Evolutionary conservation across 164 flowering plant species (phyloP).

Genomic region (Vitis vinifera): DNA sequence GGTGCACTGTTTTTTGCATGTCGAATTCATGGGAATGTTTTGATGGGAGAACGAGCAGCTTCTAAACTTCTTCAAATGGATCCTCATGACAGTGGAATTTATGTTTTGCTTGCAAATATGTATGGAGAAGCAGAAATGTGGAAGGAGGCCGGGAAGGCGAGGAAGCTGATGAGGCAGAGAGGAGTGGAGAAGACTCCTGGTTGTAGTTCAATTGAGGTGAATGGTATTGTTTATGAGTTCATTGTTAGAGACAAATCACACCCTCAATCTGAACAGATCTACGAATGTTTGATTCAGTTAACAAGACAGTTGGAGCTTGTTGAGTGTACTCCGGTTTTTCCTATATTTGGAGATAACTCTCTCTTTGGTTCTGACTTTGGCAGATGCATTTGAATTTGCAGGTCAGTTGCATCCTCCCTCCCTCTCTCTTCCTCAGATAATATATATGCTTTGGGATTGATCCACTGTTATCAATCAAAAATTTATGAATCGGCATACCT

Average conservation of each 20-base stretch:
- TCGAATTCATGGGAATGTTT: slow-evolving; percentile 50
- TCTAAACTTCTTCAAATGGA: slow-evolving; percentile 62
- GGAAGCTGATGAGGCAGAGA: slow-evolving; percentile 59
- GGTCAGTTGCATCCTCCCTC: slow-evolving; percentile 1
- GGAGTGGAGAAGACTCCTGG: slow-evolving; percentile 79
- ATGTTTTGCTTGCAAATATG: slow-evolving; percentile 68
- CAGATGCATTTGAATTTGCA: background rate
- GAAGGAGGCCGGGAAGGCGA: slow-evolving; percentile 55
- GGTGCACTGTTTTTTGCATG: slow-evolving; percentile 71
- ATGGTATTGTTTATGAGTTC: slow-evolving; percentile 60
- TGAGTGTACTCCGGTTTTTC: slow-evolving; percentile 10
- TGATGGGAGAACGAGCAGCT: slow-evolving; percentile 64
- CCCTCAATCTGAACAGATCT: slow-evolving; percentile 40
- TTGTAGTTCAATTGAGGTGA: slow-evolving; percentile 71
- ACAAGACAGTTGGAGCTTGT: slow-evolving; percentile 44
- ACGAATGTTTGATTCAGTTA: slow-evolving; percentile 45
- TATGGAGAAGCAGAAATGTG: slow-evolving; percentile 65
- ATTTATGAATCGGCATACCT: too few relatives aligned
- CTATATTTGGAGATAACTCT: slow-evolving; percentile 2
- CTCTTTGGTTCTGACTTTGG: slow-evolving; percentile 10
- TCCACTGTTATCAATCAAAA: too few relatives aligned
- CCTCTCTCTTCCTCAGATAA: background rate
- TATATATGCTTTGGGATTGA: too few relatives aligned
- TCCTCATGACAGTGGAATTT: slow-evolving; percentile 67
- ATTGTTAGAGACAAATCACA: slow-evolving; percentile 64